phyloP scores from a whole-genome alignment of 805 yeast genomes.

The Candida andamanensis region DNA sequence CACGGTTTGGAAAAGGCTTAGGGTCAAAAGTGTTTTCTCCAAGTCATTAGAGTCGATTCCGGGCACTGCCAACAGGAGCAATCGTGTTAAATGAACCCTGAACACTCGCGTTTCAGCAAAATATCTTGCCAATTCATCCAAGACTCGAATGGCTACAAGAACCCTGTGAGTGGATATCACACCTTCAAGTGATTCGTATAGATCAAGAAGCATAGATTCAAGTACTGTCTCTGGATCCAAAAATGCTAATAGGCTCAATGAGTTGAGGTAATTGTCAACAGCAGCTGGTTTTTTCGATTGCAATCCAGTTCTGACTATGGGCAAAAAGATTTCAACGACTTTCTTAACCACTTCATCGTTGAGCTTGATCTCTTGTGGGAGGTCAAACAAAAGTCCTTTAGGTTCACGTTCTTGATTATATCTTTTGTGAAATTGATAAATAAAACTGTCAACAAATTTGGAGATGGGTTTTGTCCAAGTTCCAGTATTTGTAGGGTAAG shows the following conservation, averaged over 20 bases:
- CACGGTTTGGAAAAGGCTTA: conserved; percentile 64
- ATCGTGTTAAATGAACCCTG: conserved; percentile 73
- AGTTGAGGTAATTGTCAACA: conserved; percentile 52
- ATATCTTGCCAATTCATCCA: conserved; percentile 60
- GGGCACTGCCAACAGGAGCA: conserved; percentile 63
- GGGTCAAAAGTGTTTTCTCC: conserved; percentile 60
- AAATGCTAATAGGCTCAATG: conserved; percentile 60
- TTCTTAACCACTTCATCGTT: conserved; percentile 25
- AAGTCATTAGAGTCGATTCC: conserved; percentile 90
- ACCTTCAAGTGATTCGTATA: conserved; percentile 70
- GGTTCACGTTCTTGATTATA: conserved; percentile 42
- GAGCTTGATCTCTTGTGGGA: conserved; percentile 30
- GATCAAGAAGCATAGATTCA: conserved; percentile 56
- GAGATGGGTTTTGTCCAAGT: conserved; percentile 77
- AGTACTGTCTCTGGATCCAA: conserved; percentile 52
- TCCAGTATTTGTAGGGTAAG: conserved; percentile 91
- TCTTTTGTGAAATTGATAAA: conserved; percentile 57
- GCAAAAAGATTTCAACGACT: conserved; percentile 51
- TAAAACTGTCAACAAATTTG: conserved; percentile 55
- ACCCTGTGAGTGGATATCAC: conserved; percentile 78
- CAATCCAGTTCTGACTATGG: conserved; percentile 61
- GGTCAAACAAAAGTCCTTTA: conserved; percentile 18
- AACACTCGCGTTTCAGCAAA: conserved; percentile 60
- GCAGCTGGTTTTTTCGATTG: conserved; percentile 64
- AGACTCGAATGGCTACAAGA: conserved; percentile 61